phyloP scores from a whole-genome alignment of 2,329 filamentous ascomycete genomes.

The Aspergillus fumigatus region DNA sequence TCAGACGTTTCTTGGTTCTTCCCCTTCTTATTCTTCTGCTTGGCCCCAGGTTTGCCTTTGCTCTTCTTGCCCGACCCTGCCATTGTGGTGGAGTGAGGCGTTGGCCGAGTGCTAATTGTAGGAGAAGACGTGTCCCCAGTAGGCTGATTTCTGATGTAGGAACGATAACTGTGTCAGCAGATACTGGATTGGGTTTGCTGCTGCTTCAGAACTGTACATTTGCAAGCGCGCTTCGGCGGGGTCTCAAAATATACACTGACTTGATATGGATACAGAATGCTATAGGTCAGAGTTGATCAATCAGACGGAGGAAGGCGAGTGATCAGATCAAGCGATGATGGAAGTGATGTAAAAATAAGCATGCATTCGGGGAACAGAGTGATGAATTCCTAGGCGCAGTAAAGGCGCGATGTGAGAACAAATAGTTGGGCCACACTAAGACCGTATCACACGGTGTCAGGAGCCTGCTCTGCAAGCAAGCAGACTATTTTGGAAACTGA shows the following conservation, averaged over 20 bases:
- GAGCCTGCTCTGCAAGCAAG: slow-evolving; percentile 19
- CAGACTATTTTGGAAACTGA: slow-evolving; percentile 24
- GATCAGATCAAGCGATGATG: not conserved
- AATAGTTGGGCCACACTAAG: slow-evolving; percentile 32
- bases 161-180: slow-evolving; percentile 20
- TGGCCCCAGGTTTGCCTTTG: slow-evolving; percentile 26
- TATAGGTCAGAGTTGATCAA: slow-evolving; percentile 13
- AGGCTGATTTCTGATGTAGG: slow-evolving; percentile 14
- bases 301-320: slow-evolving; percentile 1
- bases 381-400: slow-evolving; percentile 14
- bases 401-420: slow-evolving; percentile 20
- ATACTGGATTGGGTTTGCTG: slow-evolving; percentile 24
- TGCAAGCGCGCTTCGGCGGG: slow-evolving; percentile 23
- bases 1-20: slow-evolving; percentile 28
- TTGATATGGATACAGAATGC: slow-evolving; percentile 16
- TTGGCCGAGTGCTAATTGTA: slow-evolving; percentile 26
- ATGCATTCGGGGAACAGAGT: slow-evolving; percentile 18
- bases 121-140: slow-evolving; percentile 32
- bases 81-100: slow-evolving; percentile 27
- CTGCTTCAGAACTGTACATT: slow-evolving; percentile 29
- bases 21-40: slow-evolving; percentile 32
- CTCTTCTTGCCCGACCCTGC: slow-evolving; percentile 26
- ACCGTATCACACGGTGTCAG: slow-evolving; percentile 20
- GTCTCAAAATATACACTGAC: slow-evolving; percentile 31
- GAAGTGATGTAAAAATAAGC: slow-evolving; percentile 1